Percentiles rank a stretch among this genome's conserved stretches.
phyloP scores from a whole-genome alignment of 768 basidiomycete species.

The Termitomyces sp. region DNA sequence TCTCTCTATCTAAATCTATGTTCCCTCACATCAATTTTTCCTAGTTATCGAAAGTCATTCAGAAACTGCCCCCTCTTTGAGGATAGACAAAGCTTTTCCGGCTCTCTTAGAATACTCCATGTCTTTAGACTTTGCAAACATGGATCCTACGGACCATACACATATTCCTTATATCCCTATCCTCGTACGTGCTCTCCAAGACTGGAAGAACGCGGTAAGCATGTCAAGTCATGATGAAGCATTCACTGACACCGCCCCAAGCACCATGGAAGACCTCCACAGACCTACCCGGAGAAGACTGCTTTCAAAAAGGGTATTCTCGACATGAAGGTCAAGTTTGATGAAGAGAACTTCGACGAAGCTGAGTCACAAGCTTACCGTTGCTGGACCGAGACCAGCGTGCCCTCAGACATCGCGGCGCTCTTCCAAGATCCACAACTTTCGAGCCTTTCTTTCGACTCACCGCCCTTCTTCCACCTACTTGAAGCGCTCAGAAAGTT shows the following conservation, averaged over 20 bases:
- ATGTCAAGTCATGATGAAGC: neutral
- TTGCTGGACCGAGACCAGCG: constrained; percentile 53
- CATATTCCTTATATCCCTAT: constrained; percentile 91
- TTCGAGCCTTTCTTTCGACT: constrained; percentile 30
- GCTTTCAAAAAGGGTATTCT: constrained; percentile 68
- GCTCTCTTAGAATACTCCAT: constrained; percentile 68
- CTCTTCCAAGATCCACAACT: constrained; percentile 63
- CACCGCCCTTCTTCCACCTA: constrained; percentile 73
- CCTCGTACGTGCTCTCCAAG: constrained; percentile 74
- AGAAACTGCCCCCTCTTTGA: constrained; percentile 66
- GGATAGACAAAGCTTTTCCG: constrained; percentile 88
- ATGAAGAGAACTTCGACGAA: constrained; percentile 98
- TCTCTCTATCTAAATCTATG: neutral
- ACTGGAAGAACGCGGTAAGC: constrained; percentile 75
- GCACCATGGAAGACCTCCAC: constrained; percentile 64
- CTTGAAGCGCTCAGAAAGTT: constrained; percentile 70
- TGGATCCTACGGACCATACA: constrained; percentile 86
- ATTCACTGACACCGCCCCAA: constrained; percentile 19
- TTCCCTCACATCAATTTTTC: neutral
- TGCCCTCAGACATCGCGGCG: constrained; percentile 61
- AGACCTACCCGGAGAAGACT: constrained; percentile 59
- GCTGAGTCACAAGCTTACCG: constrained; percentile 86
- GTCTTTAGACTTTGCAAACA: constrained; percentile 62
- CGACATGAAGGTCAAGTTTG: constrained; percentile 63
- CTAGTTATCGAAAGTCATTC: constrained; percentile 88